Percentiles rank a stretch among this genome's conserved stretches.
These are phyloP conservation scores for Mycogone perniciosa DNA, from an alignment of 2,329 filamentous ascomycete genomes.

Conservation along the genomic window DNA sequence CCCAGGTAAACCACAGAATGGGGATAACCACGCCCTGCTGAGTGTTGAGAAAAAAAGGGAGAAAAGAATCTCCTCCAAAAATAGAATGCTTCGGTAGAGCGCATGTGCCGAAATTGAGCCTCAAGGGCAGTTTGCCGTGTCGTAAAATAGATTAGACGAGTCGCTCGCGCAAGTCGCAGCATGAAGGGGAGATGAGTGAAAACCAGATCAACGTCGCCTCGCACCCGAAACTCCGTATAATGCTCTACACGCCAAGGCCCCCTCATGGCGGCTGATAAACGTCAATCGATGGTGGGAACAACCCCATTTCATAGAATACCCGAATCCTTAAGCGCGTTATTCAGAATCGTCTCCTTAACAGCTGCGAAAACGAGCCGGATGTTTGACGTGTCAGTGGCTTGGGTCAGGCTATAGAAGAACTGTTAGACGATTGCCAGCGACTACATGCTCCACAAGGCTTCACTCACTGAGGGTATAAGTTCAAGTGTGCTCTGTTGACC, in stretches of 20 bases:
- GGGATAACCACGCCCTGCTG: constrained; percentile 7
- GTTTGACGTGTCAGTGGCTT: constrained; percentile 98
- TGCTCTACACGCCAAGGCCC: constrained; percentile 18
- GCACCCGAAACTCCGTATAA: constrained; percentile 14
- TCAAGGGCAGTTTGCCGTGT: not conserved
- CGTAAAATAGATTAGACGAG: not conserved
- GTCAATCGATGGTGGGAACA: not conserved
- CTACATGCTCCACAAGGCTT: not conserved
- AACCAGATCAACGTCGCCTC: constrained; percentile 5
- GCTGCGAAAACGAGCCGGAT: constrained; percentile 96
- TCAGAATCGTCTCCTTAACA: constrained; percentile 97
- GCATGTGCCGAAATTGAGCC: not conserved
- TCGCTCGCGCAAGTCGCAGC: not conserved
- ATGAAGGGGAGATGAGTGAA: not conserved
- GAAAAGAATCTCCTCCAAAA: constrained; percentile 3
- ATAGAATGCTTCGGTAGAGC: not conserved
- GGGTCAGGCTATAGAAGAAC: constrained; percentile 64
- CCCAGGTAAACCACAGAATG: constrained; percentile 1
- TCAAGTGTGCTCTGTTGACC: constrained; percentile 91
- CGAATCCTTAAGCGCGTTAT: constrained; percentile 96
- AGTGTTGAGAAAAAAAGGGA: not conserved
- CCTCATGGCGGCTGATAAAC: constrained; percentile 12
- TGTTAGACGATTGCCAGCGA: constrained; percentile 14
- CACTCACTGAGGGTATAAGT: constrained; percentile 91
- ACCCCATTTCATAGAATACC: constrained; percentile 67